phyloP scores from a whole-genome alignment of 345 rosid species.

The Noccaea caerulescens region DNA sequence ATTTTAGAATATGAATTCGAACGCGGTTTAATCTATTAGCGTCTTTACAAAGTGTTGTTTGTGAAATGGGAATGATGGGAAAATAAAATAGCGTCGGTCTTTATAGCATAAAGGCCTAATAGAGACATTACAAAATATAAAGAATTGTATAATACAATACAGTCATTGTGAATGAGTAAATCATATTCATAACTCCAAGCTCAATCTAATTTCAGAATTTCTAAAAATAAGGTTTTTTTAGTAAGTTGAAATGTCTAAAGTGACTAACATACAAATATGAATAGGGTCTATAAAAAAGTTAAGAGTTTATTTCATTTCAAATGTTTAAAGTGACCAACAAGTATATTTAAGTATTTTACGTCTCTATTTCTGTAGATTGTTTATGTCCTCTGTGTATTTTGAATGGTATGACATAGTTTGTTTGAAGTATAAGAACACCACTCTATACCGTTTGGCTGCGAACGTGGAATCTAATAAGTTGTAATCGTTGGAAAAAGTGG shows the following conservation, averaged over 20 bases:
- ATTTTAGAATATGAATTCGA: neutral
- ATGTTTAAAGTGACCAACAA: neutral
- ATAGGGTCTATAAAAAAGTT: neutral
- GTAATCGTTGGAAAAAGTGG: constrained; percentile 28
- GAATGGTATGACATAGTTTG: constrained; percentile 8
- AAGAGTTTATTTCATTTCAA: neutral
- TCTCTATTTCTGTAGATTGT: neutral
- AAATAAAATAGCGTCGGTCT: neutral
- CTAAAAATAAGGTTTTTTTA: neutral
- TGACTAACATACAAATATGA: neutral
- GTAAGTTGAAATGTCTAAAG: neutral
- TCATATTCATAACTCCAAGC: neutral
- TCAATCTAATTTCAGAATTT: neutral
- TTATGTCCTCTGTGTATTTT: neutral
- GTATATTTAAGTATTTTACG: neutral
- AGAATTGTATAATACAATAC: neutral
- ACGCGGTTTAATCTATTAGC: neutral
- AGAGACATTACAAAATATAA: neutral
- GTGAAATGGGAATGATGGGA: constrained; percentile 2
- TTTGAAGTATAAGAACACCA: constrained; percentile 17
- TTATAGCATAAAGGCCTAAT: constrained; percentile 8
- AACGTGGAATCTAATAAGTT: constrained; percentile 13
- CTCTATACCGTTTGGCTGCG: constrained; percentile 7
- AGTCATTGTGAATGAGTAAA: neutral
- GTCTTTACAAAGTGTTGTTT: constrained; percentile 4